Percentiles rank a stretch among this genome's conserved stretches.
These are phyloP conservation scores for Leccinum barrowsii DNA, from an alignment of 768 basidiomycete species.

Conservation along the genomic window DNA sequence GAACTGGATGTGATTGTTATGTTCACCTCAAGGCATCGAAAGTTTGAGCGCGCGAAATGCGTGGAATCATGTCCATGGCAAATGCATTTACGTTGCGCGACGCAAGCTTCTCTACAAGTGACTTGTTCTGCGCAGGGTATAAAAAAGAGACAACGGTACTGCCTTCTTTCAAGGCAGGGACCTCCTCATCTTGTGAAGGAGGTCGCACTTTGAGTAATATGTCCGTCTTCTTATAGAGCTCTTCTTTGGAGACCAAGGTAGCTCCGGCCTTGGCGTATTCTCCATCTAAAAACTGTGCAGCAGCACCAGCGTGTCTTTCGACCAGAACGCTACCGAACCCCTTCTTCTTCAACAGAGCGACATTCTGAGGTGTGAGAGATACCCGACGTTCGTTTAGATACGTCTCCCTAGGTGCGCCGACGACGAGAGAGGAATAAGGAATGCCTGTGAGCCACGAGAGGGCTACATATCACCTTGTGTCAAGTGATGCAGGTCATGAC, in stretches of 20 bases:
- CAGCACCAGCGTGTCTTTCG: slow-evolving; percentile 64
- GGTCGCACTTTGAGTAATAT: slow-evolving; percentile 86
- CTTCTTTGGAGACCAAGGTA: slow-evolving; percentile 66
- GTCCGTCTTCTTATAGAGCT: slow-evolving; percentile 65
- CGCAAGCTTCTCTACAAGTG: slow-evolving; percentile 67
- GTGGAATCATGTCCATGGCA: slow-evolving; percentile 91
- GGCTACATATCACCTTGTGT: not conserved
- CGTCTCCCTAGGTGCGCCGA: slow-evolving; percentile 76
- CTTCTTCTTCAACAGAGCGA: slow-evolving; percentile 72
- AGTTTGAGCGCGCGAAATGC: slow-evolving; percentile 86
- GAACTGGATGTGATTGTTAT: slow-evolving; percentile 1
- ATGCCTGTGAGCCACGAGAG: slow-evolving; percentile 33
- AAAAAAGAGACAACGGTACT: slow-evolving; percentile 82
- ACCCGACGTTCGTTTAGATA: slow-evolving; percentile 80
- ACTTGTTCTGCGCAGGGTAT: slow-evolving; percentile 79
- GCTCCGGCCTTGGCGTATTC: slow-evolving; percentile 79
- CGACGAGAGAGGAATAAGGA: slow-evolving; percentile 68
- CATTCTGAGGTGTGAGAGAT: slow-evolving; percentile 78
- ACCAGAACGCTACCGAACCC: slow-evolving; percentile 74
- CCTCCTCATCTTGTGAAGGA: slow-evolving; percentile 62
- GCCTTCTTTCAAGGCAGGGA: slow-evolving; percentile 59
- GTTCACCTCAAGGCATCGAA: slow-evolving; percentile 81
- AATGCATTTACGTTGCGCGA: slow-evolving; percentile 66
- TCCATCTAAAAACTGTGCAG: slow-evolving; percentile 78
- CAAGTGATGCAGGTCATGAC: not conserved